These are phyloP conservation scores for Sugiyamaella paludigena DNA, from an alignment of 1,139 yeast species.

Conservation along the genomic window DNA sequence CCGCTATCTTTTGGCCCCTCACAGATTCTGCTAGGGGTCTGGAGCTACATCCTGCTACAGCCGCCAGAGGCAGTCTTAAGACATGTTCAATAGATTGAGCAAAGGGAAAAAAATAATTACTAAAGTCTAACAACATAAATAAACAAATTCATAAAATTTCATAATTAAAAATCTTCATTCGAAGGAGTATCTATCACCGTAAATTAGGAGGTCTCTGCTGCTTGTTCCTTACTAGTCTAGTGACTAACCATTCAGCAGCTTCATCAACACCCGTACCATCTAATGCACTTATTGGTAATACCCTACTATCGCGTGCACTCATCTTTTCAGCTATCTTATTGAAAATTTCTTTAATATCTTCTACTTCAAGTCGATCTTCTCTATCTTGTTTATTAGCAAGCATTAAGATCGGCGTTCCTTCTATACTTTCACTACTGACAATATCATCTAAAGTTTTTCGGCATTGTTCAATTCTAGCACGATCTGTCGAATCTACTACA, in stretches of 20 bases:
- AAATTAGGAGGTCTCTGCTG: constrained; percentile 64
- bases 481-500: constrained; percentile 87
- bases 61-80: too few relatives aligned
- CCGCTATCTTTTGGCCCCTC: too few relatives aligned
- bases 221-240: constrained; percentile 75
- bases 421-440: constrained; percentile 54
- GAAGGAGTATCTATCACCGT: constrained; percentile 3
- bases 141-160: too few relatives aligned
- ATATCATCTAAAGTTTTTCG: constrained; percentile 53
- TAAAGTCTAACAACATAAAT: too few relatives aligned
- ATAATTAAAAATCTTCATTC: too few relatives aligned
- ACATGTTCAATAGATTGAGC: too few relatives aligned
- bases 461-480: constrained; percentile 80
- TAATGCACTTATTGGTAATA: constrained; percentile 83
- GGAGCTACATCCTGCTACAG: too few relatives aligned
- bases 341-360: constrained; percentile 76
- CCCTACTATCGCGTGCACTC: constrained; percentile 87
- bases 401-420: constrained; percentile 87
- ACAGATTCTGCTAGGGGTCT: too few relatives aligned
- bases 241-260: constrained; percentile 84
- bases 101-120: too few relatives aligned
- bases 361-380: constrained; percentile 75
- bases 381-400: constrained; percentile 93
- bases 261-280: constrained; percentile 81
- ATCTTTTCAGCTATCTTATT: constrained; percentile 75